Conservation (phyloP, 2,329 filamentous ascomycete species). For the Cladosporium sp. region DNA sequence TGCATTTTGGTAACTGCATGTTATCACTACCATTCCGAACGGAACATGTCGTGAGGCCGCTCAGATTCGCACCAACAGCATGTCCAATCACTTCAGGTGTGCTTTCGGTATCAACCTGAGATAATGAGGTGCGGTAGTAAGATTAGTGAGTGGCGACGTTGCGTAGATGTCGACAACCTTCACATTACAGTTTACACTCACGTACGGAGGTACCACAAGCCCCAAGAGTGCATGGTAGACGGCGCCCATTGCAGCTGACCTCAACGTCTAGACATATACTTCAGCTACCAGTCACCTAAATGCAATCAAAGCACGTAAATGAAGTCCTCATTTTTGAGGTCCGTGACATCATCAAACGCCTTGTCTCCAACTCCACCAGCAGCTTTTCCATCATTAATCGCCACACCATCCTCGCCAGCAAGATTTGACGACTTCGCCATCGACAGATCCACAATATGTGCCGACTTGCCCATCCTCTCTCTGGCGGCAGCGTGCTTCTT, state of each 20-base stretch:
- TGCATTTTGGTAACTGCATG: neutral
- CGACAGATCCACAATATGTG: conserved; percentile 59
- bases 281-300: neutral
- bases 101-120: neutral
- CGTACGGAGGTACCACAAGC: neutral
- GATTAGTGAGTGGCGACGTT: neutral
- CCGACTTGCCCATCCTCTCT: conserved; percentile 60
- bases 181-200: neutral
- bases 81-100: neutral
- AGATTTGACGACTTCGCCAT: conserved; percentile 54
- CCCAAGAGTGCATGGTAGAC: neutral
- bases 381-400: conserved; percentile 35
- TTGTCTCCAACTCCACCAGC: conserved; percentile 44
- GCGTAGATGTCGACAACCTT: neutral
- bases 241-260: neutral
- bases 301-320: conserved; percentile 54
- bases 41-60: neutral
- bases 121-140: neutral
- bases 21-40: neutral
- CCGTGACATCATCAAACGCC: conserved; percentile 60
- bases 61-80: neutral
- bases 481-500: conserved; percentile 55
- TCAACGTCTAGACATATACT: neutral
- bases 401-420: conserved; percentile 30
- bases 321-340: conserved; percentile 64